phyloP scores from a whole-genome alignment of 1,284 basidiomycete species.

The Trametes sp. region DNA sequence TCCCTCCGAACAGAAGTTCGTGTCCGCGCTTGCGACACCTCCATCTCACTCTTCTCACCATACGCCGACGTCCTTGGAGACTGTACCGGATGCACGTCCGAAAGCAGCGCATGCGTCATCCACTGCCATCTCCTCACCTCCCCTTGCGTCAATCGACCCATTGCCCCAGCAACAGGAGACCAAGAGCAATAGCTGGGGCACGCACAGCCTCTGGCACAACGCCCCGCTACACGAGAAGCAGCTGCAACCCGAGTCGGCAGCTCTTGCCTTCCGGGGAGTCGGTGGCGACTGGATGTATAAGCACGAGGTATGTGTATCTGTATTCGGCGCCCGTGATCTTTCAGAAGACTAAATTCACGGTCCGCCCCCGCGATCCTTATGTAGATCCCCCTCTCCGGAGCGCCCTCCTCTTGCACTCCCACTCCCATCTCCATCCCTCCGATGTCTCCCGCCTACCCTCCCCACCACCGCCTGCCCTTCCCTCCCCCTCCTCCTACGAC shows the following conservation, averaged over 20 bases:
- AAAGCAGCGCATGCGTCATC: too few species aligned
- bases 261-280: too few species aligned
- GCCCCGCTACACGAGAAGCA: too few species aligned
- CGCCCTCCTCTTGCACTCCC: not conserved
- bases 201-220: not conserved
- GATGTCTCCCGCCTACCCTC: not conserved
- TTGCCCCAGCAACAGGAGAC: too few species aligned
- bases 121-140: too few species aligned
- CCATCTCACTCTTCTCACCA: too few species aligned
- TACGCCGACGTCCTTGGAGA: too few species aligned
- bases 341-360: not conserved
- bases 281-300: not conserved
- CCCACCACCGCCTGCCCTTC: not conserved
- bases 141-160: too few species aligned
- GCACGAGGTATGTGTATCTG: not conserved
- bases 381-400: not conserved
- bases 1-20: too few species aligned
- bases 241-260: not conserved
- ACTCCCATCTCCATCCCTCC: not conserved
- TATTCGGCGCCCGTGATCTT: not conserved
- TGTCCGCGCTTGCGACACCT: too few species aligned
- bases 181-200: too few species aligned
- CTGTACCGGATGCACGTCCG: too few species aligned
- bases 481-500: not conserved
- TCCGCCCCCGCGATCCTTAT: not conserved